Conservation (phyloP, 2,329 filamentous ascomycete genomes). For the Bipolaris sorokiniana region DNA sequence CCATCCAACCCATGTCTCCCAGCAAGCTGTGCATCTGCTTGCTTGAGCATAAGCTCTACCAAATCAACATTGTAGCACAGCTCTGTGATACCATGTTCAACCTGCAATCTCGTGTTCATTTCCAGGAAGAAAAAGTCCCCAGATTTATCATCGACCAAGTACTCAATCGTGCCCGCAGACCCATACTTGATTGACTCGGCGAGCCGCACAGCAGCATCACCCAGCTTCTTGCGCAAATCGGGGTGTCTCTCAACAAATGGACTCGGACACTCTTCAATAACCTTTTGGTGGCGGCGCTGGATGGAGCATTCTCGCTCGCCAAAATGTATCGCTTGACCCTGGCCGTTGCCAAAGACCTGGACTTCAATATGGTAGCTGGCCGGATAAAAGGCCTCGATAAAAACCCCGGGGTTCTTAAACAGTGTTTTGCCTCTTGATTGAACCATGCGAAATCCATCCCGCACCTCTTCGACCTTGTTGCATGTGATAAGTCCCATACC, state of each 20-base stretch:
- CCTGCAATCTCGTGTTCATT: constrained; percentile 65
- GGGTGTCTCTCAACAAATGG: constrained; percentile 63
- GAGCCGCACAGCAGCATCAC: constrained; percentile 72
- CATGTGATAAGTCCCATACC: constrained; percentile 58
- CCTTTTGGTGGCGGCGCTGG: constrained; percentile 87
- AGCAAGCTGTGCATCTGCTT: constrained; percentile 58
- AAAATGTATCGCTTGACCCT: constrained; percentile 79
- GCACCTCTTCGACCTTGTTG: constrained; percentile 37
- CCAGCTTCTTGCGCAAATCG: constrained; percentile 66
- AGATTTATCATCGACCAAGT: constrained; percentile 82
- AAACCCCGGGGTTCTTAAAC: constrained; percentile 40
- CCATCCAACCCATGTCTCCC: constrained; percentile 55
- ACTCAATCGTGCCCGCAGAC: constrained; percentile 90
- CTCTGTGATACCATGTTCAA: constrained; percentile 65
- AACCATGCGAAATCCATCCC: constrained; percentile 55
- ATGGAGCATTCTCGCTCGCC: constrained; percentile 89
- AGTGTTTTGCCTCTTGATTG: constrained; percentile 56
- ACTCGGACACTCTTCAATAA: constrained; percentile 86
- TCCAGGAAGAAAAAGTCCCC: constrained; percentile 75
- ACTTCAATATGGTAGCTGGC: constrained; percentile 75
- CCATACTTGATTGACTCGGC: constrained; percentile 68
- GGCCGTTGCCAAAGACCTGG: constrained; percentile 84
- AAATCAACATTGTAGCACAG: constrained; percentile 62
- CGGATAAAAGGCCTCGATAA: constrained; percentile 55
- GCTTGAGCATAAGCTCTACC: constrained; percentile 62